A percentile compares a stretch with the other conserved stretches of the same genome.
Conservation (phyloP, 225 moss, liverwort and hornwort species). For the Pseudisothecium myosuroides region DNA sequence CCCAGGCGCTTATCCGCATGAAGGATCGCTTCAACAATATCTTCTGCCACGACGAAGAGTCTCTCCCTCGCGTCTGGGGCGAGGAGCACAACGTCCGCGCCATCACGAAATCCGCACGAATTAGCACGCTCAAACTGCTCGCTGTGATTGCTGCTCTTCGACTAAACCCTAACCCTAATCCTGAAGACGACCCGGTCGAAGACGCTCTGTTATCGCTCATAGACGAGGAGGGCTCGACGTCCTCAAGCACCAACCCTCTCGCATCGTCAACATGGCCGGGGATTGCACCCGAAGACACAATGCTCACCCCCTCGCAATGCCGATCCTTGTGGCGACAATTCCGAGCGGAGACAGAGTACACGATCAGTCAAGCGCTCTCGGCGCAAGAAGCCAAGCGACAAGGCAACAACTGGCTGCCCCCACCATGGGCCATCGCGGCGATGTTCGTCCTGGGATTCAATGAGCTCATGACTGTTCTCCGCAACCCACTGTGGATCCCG, state of each 20-base stretch:
- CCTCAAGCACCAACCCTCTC: neutral
- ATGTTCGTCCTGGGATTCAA: conserved; percentile 86
- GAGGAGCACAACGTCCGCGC: conserved; percentile 72
- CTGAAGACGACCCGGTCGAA: conserved; percentile 39
- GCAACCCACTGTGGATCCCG: conserved; percentile 76
- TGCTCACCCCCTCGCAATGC: conserved; percentile 79
- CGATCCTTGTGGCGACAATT: conserved; percentile 85
- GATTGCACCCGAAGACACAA: conserved; percentile 35
- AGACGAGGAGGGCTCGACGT: neutral
- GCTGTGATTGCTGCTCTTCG: conserved; percentile 73
- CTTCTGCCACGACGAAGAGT: conserved; percentile 80
- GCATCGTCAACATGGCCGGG: conserved; percentile 40
- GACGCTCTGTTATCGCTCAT: conserved; percentile 44
- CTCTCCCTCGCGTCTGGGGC: conserved; percentile 79
- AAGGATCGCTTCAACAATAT: conserved; percentile 85
- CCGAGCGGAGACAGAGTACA: conserved; percentile 83
- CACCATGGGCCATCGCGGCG: conserved; percentile 80
- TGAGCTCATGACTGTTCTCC: conserved; percentile 74
- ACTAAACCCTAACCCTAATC: conserved; percentile 13
- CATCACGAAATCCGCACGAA: conserved; percentile 66
- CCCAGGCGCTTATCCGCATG: conserved; percentile 74
- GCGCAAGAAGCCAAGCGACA: conserved; percentile 70
- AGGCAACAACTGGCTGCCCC: conserved; percentile 72
- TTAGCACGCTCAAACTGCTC: conserved; percentile 34
- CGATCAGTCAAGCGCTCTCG: conserved; percentile 75